Base-by-base conservation (phyloP, 768 basidiomycete genomes). In the Hygrophorus russula region DNA sequence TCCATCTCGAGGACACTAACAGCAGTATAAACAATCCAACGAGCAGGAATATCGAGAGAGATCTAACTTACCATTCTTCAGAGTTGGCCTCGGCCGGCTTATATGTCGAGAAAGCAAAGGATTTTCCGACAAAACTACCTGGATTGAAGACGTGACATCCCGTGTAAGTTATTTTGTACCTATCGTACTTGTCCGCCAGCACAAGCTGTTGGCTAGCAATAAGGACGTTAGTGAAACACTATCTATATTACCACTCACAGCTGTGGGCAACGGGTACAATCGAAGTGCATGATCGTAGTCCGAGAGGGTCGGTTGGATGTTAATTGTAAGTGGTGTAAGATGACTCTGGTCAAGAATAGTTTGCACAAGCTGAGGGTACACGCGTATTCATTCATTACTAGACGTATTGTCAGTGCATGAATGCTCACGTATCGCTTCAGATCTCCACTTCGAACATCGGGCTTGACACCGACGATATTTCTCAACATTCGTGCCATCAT, bases 111-210 rank as follows among this genome's bases (percentile, higher is more conserved):
- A 97, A 98, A 4, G 76, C 72, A 51, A 89, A 84, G 4, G 82
- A 73, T 39, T 76, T 82, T 4, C 87, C 79, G 11, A 91, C 69
- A 57, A 98, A 97, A 39, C 83, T 80, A 14, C 96, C 93, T 0
- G 96, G 96, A 59, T 99, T 99, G 71, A 98, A 92, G 19, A 98
- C 96, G 62, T 98, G 96, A 54, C 96, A 98, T 9, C 91, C 91
- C 46, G 93, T 92, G 59, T 99, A 99, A 1, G 93, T 98, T 50
- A 96, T 70, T 54, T 96, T 90, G 59, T 90, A 99, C 37, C 85
- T 78, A 58, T 96, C 93, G 56, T 97, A 96, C 61, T 84, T 92
- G 64, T 99, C 96, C 1, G 96, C 96, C 10, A 99, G 74, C 27
- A 98, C 71, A 14, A 97, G 70, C 92, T 96, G 48, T 13, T 19